A percentile compares a stretch with the other conserved stretches of the same genome.
These are phyloP conservation scores for Castanopsis chinensis DNA, from an alignment of 306 rosid genomes.

Conservation along the genomic window DNA sequence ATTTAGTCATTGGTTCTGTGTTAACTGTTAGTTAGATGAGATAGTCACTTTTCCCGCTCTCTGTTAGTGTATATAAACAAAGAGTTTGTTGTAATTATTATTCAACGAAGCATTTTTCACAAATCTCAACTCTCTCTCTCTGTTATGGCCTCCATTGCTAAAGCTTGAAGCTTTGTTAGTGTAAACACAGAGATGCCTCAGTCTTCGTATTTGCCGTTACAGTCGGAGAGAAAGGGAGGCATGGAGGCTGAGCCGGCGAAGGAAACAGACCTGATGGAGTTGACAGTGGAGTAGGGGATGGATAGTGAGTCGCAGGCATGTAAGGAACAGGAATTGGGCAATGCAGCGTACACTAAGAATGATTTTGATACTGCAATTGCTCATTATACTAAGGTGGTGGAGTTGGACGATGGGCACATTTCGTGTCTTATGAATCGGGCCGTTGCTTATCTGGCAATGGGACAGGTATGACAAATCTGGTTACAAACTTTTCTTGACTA, in stretches of 20 bases:
- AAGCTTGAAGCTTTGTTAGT: constrained; percentile 65
- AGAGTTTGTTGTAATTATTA: too few relatives aligned
- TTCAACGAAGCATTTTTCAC: constrained; percentile 39
- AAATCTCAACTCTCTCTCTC: too few relatives aligned
- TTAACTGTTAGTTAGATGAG: too few relatives aligned
- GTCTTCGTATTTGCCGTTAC: constrained; percentile 20
- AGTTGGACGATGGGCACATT: constrained; percentile 77
- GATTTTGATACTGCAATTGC: constrained; percentile 76
- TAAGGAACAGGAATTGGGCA: constrained; percentile 84
- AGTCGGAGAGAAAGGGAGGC: constrained; percentile 46
- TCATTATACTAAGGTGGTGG: constrained; percentile 75
- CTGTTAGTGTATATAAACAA: too few relatives aligned
- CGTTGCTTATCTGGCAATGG: constrained; percentile 87
- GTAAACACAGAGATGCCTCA: constrained; percentile 67
- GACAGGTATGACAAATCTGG: constrained; percentile 46
- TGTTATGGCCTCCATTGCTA: too few relatives aligned
- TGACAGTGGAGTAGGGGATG: constrained; percentile 38
- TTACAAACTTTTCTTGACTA: too few relatives aligned
- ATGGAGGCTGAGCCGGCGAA: constrained; percentile 56
- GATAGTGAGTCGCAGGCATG: constrained; percentile 63
- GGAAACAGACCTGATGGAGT: constrained; percentile 57
- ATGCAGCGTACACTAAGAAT: constrained; percentile 87
- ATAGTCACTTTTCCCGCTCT: too few relatives aligned
- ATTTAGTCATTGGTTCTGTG: too few relatives aligned
- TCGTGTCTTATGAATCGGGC: constrained; percentile 81